Evolutionary conservation across 306 rosid species (phyloP).

Genomic region (Vicia faba): DNA sequence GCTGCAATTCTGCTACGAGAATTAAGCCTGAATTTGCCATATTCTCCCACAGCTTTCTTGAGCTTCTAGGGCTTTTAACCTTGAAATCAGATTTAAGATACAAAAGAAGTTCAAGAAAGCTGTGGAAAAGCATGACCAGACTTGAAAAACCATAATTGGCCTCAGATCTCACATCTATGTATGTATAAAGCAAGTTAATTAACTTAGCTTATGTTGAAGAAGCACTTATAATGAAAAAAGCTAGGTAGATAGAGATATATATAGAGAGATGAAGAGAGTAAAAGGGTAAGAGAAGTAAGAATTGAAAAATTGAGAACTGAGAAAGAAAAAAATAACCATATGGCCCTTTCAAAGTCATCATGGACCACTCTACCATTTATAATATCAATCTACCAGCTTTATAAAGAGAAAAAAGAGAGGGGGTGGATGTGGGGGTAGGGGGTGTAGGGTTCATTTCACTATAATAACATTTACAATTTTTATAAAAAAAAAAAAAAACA

Average conservation of each 20-base stretch:
- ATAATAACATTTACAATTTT: background rate
- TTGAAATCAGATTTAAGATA: conserved; percentile 1
- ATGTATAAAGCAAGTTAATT: background rate
- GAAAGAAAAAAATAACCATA: conserved; percentile 38
- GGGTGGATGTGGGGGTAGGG: conserved; percentile 20
- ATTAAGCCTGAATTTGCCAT: conserved; percentile 63
- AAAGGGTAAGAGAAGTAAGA: conserved; percentile 7
- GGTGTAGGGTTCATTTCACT: conserved; percentile 56
- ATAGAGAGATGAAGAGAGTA: background rate
- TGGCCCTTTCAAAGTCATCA: conserved; percentile 42
- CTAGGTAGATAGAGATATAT: conserved; percentile 15
- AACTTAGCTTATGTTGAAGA: conserved; percentile 5
- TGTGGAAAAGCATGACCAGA: conserved; percentile 98
- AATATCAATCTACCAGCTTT: conserved; percentile 71
- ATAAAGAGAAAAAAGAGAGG: conserved; percentile 40
- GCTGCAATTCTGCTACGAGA: background rate
- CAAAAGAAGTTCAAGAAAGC: conserved; percentile 96
- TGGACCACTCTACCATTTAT: conserved; percentile 83
- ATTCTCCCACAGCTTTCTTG: conserved; percentile 99
- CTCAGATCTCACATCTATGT: conserved; percentile 49
- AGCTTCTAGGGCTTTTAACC: conserved; percentile 53
- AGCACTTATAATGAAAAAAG: conserved; percentile 20
- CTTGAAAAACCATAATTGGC: conserved; percentile 39
- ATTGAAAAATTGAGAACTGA: background rate
- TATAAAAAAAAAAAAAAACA: conserved; percentile 22